Conservation (phyloP, 139 green algal species). For the Picochlorum sp. region DNA sequence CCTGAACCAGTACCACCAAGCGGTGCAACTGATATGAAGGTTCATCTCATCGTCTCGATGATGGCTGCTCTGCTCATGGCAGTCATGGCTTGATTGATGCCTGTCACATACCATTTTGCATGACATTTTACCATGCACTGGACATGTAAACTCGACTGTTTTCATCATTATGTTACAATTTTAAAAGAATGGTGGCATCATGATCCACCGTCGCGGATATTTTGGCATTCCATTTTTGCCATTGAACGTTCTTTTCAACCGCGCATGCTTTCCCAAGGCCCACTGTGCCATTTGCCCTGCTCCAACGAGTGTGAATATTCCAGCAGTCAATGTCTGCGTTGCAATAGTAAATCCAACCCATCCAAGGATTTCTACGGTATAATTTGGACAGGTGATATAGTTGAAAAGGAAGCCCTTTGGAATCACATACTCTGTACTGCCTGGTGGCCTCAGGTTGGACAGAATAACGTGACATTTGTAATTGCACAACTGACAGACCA, state of each 20-base stretch:
- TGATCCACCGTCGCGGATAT: constrained; percentile 86
- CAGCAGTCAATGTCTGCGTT: constrained; percentile 65
- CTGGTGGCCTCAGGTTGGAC: constrained; percentile 61
- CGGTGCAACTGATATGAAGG: no score
- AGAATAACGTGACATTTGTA: constrained; percentile 82
- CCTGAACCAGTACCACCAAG: no score
- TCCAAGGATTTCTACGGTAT: constrained; percentile 79
- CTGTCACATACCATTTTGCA: no score
- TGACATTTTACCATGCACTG: not conserved
- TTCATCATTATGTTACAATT: no score
- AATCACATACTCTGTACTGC: constrained; percentile 77
- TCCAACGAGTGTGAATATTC: constrained; percentile 74
- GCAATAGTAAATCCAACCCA: constrained; percentile 84
- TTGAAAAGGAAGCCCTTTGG: constrained; percentile 86
- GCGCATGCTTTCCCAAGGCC: constrained; percentile 84
- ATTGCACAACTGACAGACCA: constrained; percentile 70
- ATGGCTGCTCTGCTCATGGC: no score
- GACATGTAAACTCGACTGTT: not conserved
- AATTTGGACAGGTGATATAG: constrained; percentile 96
- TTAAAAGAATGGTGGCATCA: constrained; percentile 86
- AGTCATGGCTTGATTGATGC: no score
- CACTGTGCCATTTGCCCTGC: constrained; percentile 79
- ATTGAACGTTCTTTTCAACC: constrained; percentile 86
- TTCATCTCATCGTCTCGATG: no score
- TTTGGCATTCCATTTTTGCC: constrained; percentile 78